Conservation (phyloP, 2,329 filamentous ascomycete species). For the Cladosporium sp. region DNA sequence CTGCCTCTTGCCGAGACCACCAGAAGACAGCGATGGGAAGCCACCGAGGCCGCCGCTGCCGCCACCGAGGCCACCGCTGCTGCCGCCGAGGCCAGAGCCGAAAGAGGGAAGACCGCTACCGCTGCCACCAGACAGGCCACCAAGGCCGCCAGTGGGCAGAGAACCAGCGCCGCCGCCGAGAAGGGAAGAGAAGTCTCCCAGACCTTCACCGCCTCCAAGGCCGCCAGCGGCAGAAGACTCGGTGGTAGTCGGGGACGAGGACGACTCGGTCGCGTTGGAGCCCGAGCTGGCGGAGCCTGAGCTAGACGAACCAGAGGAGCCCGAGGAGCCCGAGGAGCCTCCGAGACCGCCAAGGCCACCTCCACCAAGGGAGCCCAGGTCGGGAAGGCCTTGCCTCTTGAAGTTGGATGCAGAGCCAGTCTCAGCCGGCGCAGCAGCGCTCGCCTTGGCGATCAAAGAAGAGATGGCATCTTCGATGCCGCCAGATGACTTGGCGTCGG, state of each 20-base stretch:
- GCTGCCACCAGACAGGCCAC: background rate
- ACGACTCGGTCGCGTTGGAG: background rate
- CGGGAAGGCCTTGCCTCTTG: background rate
- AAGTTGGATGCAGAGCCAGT: background rate
- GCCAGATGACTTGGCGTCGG: background rate
- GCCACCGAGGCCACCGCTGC: background rate
- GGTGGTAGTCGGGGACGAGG: background rate
- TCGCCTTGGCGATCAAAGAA: background rate
- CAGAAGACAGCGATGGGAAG: too few species aligned
- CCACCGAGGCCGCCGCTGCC: background rate
- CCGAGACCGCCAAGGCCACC: too few species aligned
- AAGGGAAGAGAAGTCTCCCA: background rate
- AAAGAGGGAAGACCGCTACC: background rate
- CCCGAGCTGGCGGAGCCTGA: background rate
- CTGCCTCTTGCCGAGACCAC: background rate
- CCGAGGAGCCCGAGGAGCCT: too few species aligned
- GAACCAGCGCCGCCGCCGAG: background rate
- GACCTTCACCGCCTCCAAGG: background rate
- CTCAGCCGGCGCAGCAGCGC: background rate
- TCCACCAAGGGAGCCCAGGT: background rate
- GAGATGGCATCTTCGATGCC: background rate
- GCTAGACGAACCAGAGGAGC: background rate
- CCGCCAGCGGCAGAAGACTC: background rate
- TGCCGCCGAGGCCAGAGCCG: background rate
- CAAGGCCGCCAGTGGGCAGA: background rate